Conservation (phyloP, 306 rosid genomes). For the Quercus agrifolia region DNA sequence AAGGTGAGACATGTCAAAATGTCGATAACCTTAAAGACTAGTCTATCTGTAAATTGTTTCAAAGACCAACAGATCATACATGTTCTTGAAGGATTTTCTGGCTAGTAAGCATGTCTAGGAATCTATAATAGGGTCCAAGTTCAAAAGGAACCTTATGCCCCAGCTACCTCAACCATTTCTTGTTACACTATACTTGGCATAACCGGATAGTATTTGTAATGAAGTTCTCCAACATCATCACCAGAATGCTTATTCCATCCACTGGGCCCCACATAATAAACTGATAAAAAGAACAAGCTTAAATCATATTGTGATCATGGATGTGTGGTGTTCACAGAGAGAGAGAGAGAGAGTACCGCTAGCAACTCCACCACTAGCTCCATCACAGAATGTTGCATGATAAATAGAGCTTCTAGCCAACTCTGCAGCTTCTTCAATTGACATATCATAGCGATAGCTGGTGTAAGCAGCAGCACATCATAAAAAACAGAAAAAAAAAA, state of each 20-base stretch:
- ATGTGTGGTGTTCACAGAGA: neutral
- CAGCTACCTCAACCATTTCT: constrained; percentile 83
- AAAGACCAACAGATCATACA: too few species aligned
- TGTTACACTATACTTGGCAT: constrained; percentile 73
- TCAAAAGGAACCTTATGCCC: constrained; percentile 29
- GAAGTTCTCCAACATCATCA: constrained; percentile 89
- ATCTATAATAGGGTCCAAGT: too few species aligned
- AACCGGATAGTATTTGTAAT: constrained; percentile 70
- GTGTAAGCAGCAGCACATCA: neutral
- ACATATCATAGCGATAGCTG: constrained; percentile 75
- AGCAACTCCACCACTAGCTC: constrained; percentile 99
- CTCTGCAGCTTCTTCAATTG: constrained; percentile 83
- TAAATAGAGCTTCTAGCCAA: constrained; percentile 83
- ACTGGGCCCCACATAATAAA: constrained; percentile 72
- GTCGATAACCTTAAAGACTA: too few species aligned
- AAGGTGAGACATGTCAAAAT: too few species aligned
- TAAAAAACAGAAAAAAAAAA: neutral
- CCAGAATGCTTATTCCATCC: constrained; percentile 94
- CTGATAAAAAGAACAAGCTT: constrained; percentile 31
- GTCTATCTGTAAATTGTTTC: too few species aligned
- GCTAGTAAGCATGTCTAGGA: too few species aligned
- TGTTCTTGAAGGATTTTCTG: too few species aligned
- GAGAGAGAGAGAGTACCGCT: constrained; percentile 48
- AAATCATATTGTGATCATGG: neutral
- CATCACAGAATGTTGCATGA: constrained; percentile 96